Conservation (phyloP, 495 filamentous ascomycete genomes). For the Hypoxylon fuscum region DNA sequence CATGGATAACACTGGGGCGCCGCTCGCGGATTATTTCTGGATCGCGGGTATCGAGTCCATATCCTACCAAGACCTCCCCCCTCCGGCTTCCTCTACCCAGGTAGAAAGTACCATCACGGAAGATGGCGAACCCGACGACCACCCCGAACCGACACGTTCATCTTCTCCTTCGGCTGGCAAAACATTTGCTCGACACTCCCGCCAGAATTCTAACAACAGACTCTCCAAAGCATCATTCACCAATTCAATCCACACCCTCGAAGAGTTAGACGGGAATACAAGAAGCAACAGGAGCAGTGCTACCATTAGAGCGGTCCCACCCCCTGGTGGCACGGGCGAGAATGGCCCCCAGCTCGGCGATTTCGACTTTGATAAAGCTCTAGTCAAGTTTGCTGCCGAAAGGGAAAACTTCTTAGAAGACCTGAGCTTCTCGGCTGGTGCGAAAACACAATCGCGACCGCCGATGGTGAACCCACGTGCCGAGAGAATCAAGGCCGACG, state of each 20-base stretch:
- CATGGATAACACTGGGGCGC: slow-evolving; percentile 72
- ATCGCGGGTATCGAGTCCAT: slow-evolving; percentile 89
- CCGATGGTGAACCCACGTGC: slow-evolving; percentile 79
- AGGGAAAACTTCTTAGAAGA: slow-evolving; percentile 94
- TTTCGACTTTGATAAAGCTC: slow-evolving; percentile 90
- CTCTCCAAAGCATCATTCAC: slow-evolving; percentile 68
- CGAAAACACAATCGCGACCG: slow-evolving; percentile 71
- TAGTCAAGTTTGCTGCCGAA: slow-evolving; percentile 93
- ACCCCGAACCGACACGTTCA: slow-evolving; percentile 47
- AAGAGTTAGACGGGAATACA: slow-evolving; percentile 67
- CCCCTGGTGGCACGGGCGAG: slow-evolving; percentile 45
- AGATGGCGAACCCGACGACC: slow-evolving; percentile 72
- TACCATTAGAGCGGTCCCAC: slow-evolving; percentile 71
- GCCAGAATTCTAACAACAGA: slow-evolving; percentile 71
- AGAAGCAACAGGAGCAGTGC: slow-evolving; percentile 89
- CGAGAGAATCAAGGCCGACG: slow-evolving; percentile 83
- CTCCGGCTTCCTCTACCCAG: slow-evolving; percentile 43
- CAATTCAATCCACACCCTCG: slow-evolving; percentile 71
- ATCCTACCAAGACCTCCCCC: slow-evolving; percentile 62
- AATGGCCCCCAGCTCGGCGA: slow-evolving; percentile 54
- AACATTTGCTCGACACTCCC: slow-evolving; percentile 66
- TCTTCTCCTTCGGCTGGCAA: slow-evolving; percentile 52
- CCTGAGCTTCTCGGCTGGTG: slow-evolving; percentile 87
- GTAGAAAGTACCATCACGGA: slow-evolving; percentile 85
- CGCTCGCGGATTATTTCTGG: slow-evolving; percentile 98